These are phyloP conservation scores for Triticum aestivum DNA, from an alignment of 176 grass and related monocot genomes.

Conservation along the genomic window DNA sequence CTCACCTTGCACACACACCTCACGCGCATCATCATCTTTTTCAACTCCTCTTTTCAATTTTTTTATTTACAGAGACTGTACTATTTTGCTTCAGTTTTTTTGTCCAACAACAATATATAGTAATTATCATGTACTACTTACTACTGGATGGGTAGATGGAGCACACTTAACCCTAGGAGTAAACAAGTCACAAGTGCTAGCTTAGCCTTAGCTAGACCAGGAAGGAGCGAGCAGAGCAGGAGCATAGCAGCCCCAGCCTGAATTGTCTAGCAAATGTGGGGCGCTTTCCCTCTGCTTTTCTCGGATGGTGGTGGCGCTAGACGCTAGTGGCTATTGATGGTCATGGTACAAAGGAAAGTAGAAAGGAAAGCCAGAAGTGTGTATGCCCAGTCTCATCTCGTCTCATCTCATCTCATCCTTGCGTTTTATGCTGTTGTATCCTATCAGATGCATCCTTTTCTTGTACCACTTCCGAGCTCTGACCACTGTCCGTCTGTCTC, in stretches of 20 bases:
- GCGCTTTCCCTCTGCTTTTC: constrained; percentile 36
- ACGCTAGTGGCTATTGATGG: background rate
- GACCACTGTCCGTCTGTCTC: constrained; percentile 16
- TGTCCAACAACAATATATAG: no score
- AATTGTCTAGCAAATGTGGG: constrained; percentile 34
- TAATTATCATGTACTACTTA: background rate
- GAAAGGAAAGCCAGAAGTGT: constrained; percentile 27
- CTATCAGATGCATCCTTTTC: no score
- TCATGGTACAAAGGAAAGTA: constrained; percentile 32
- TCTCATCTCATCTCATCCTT: background rate
- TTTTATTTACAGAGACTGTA: background rate
- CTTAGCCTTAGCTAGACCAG: background rate
- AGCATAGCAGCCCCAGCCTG: background rate
- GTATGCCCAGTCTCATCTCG: background rate
- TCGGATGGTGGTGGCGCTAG: constrained; percentile 34
- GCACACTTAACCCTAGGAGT: constrained; percentile 35
- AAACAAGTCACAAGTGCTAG: constrained; percentile 34
- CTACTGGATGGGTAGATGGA: constrained; percentile 29
- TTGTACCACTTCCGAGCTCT: constrained; percentile 43
- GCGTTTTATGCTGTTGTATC: no score
- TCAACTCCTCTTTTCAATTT: background rate
- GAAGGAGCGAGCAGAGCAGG: background rate
- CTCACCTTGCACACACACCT: background rate
- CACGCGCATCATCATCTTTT: constrained; percentile 20
- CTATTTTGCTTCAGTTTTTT: background rate